phyloP scores from a whole-genome alignment of 805 yeast genomes.

The Komagataella mondaviorum region DNA sequence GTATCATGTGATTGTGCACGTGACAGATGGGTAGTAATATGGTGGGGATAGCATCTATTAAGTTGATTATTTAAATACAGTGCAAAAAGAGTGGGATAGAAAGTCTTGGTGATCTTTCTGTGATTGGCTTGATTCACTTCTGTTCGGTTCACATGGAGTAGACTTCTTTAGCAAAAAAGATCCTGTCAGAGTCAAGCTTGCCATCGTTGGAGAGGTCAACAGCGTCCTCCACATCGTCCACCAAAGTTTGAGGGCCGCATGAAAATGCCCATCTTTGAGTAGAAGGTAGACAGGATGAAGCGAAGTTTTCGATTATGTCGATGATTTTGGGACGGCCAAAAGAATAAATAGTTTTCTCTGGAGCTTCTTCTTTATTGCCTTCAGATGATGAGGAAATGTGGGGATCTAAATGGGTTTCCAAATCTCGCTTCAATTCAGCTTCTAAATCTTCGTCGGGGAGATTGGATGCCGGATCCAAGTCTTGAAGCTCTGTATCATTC shows the following conservation, averaged over 20 bases:
- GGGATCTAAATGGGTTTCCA: not conserved
- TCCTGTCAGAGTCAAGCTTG: not conserved
- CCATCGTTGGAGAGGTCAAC: not conserved
- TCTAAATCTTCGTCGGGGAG: conserved; percentile 10
- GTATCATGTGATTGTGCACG: not conserved
- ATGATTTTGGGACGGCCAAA: conserved; percentile 31
- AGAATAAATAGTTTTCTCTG: conserved; percentile 10
- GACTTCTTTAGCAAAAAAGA: not conserved
- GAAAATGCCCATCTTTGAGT: conserved; percentile 38
- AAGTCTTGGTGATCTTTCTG: not conserved
- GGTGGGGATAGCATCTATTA: not conserved
- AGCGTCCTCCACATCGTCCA: conserved; percentile 15
- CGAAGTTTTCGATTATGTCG: conserved; percentile 14
- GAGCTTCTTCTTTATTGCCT: conserved; percentile 3
- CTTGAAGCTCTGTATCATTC: conserved; percentile 3
- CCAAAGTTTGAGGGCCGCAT: conserved; percentile 42
- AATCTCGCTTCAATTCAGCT: conserved; percentile 10
- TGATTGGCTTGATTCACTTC: no score
- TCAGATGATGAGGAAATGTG: conserved; percentile 1
- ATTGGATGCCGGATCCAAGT: not conserved
- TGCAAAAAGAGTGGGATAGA: not conserved
- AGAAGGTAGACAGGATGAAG: conserved; percentile 16
- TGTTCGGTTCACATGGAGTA: not conserved
- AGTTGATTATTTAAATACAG: not conserved
- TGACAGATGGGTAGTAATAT: no score